Percentiles rank a stretch among this genome's conserved stretches.
Conservation (phyloP, 2,329 filamentous ascomycete species). For the Aspergillus awamori region DNA sequence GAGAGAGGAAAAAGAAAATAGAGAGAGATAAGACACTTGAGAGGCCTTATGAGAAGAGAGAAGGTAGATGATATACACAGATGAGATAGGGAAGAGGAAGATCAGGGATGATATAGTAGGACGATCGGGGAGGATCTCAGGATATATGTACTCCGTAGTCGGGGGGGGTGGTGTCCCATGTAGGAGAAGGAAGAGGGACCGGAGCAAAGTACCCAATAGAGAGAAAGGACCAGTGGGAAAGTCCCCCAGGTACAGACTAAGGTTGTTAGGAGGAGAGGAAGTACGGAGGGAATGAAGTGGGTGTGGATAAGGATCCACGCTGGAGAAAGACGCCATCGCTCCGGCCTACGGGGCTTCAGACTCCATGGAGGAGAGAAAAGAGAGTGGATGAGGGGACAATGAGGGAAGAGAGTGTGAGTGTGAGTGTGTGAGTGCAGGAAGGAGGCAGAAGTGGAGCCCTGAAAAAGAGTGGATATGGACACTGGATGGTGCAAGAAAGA, state of each 20-base stretch:
- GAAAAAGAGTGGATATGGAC: not conserved
- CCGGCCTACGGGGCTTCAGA: not conserved
- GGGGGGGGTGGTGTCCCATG: not conserved
- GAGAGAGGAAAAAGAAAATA: too few species aligned
- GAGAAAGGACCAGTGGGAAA: conserved; percentile 3
- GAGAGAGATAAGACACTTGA: not conserved
- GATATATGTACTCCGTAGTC: conserved; percentile 16
- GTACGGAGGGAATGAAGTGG: not conserved
- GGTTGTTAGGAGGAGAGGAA: conserved; percentile 1
- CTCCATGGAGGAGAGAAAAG: not conserved
- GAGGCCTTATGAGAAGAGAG: not conserved
- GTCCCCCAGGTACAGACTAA: not conserved
- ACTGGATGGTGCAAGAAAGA: not conserved
- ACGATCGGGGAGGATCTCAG: conserved; percentile 15
- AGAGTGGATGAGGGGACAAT: not conserved
- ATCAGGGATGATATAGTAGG: conserved; percentile 8
- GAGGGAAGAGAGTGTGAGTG: not conserved
- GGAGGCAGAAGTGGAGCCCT: not conserved
- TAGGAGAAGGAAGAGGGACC: conserved; percentile 1
- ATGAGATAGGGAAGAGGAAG: not conserved
- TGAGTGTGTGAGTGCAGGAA: too few species aligned
- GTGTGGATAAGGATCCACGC: not conserved
- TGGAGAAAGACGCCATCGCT: conserved; percentile 7
- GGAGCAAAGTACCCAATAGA: conserved; percentile 9
- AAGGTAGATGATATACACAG: not conserved